Conservation (phyloP, 1,284 basidiomycete genomes). For the Austropuccinia psidii region DNA sequence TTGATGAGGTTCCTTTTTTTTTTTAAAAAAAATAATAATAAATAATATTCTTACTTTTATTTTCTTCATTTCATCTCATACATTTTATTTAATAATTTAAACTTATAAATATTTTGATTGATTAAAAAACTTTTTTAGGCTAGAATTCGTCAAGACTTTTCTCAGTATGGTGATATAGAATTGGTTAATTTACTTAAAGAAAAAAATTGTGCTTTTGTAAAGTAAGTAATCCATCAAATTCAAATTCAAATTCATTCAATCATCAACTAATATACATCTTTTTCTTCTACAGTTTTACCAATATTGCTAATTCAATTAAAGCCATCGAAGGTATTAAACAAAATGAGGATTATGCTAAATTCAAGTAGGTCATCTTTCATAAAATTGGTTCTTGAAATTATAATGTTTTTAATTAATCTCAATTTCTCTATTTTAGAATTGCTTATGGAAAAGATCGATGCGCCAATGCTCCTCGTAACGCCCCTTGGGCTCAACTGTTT, state of each 20-base stretch:
- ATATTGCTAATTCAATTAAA: conserved; percentile 87
- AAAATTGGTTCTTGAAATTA: not conserved
- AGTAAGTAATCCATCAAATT: conserved; percentile 51
- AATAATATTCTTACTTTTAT: not conserved
- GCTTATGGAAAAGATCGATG: conserved; percentile 92
- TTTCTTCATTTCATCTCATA: conserved; percentile 44
- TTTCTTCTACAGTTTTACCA: conserved; percentile 50
- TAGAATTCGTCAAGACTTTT: conserved; percentile 53
- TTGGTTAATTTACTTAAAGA: conserved; percentile 89
- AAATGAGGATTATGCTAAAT: conserved; percentile 43
- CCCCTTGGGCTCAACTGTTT: conserved; percentile 37
- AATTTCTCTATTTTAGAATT: conserved; percentile 49
- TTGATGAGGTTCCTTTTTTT: conserved; percentile 4
- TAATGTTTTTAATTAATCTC: conserved; percentile 71
- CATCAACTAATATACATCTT: not conserved
- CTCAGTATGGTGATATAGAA: conserved; percentile 52
- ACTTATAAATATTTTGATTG: conserved; percentile 79
- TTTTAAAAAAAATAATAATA: not conserved
- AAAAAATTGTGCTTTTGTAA: conserved; percentile 93
- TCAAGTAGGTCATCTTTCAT: conserved; percentile 40
- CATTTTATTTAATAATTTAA: conserved; percentile 81
- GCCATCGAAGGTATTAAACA: conserved; percentile 85
- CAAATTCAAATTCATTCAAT: conserved; percentile 44
- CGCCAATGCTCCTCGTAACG: conserved; percentile 54
- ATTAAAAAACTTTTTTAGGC: conserved; percentile 49